Conservation (phyloP, 768 basidiomycete genomes). For the Chalciporus chontae region DNA sequence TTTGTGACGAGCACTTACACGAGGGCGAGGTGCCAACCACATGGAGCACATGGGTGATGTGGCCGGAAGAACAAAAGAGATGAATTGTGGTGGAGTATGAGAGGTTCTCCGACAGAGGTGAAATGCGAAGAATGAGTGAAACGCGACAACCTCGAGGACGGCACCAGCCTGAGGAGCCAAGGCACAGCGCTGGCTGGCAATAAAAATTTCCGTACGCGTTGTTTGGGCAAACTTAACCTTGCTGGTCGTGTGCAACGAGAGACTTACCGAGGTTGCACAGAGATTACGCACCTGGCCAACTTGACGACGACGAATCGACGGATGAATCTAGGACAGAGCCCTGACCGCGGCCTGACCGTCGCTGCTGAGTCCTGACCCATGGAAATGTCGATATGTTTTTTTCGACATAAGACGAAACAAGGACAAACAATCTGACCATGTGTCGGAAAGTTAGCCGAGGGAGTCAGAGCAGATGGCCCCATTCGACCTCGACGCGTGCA, state of each 20-base stretch:
- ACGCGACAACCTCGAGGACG: slow-evolving; percentile 35
- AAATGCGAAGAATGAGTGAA: slow-evolving; percentile 17
- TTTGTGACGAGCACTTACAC: background rate
- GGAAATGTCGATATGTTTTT: background rate
- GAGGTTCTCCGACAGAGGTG: background rate
- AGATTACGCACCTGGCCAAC: slow-evolving; percentile 13
- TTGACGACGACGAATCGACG: slow-evolving; percentile 3
- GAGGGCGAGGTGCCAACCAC: slow-evolving; percentile 4
- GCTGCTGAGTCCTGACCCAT: too few relatives aligned
- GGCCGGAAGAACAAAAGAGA: background rate
- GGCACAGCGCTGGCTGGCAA: slow-evolving; percentile 21
- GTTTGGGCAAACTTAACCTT: slow-evolving; percentile 32
- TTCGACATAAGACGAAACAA: slow-evolving; percentile 12
- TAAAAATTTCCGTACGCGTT: slow-evolving; percentile 29
- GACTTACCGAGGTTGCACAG: slow-evolving; percentile 14
- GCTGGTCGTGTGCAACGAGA: slow-evolving; percentile 14
- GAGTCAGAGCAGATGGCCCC: too few relatives aligned
- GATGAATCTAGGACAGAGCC: slow-evolving; percentile 9
- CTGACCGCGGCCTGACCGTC: slow-evolving; percentile 17
- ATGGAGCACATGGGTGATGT: background rate
- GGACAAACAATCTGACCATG: too few relatives aligned
- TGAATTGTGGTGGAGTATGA: background rate
- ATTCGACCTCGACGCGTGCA: slow-evolving; percentile 97
- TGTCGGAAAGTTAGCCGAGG: too few relatives aligned
- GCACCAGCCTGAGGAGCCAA: slow-evolving; percentile 14